These are phyloP conservation scores for Paecilomyces sp. DNA, from an alignment of 2,329 filamentous ascomycete species.

Conservation along the genomic window DNA sequence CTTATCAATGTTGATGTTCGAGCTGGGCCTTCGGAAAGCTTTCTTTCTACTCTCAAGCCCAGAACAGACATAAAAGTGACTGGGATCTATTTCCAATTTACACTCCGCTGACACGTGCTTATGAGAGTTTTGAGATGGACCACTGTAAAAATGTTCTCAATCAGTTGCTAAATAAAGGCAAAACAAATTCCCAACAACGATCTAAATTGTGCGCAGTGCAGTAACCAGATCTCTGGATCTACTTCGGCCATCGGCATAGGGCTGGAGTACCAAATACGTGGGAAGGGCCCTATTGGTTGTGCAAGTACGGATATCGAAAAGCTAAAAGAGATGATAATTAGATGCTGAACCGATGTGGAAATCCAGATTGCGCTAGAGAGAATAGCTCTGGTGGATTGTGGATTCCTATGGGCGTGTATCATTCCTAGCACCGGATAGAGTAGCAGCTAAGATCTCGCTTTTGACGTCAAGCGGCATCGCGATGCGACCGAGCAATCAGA, in stretches of 20 bases:
- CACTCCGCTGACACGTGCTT: no score
- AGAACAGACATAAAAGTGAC: no score
- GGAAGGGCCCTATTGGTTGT: neutral
- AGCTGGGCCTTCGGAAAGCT: no score
- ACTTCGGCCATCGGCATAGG: neutral
- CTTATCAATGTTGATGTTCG: no score
- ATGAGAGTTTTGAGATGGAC: no score
- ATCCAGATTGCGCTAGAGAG: neutral
- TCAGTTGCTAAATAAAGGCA: no score
- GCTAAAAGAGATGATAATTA: neutral
- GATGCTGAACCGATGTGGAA: neutral
- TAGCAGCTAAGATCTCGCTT: neutral
- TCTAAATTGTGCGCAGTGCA: no score
- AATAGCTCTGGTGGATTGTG: neutral
- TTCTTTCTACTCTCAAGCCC: no score
- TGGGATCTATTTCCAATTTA: no score
- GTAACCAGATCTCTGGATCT: neutral
- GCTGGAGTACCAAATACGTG: neutral
- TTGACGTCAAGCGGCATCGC: neutral
- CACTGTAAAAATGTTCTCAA: no score
- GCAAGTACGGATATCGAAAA: neutral
- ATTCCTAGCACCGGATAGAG: neutral
- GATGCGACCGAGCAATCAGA: neutral
- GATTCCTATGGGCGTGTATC: neutral
- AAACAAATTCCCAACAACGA: no score